Percentiles rank a stretch among this genome's conserved stretches.
These are phyloP conservation scores for Protomyces inundatus DNA, from an alignment of 1,139 yeast genomes.

Conservation along the genomic window DNA sequence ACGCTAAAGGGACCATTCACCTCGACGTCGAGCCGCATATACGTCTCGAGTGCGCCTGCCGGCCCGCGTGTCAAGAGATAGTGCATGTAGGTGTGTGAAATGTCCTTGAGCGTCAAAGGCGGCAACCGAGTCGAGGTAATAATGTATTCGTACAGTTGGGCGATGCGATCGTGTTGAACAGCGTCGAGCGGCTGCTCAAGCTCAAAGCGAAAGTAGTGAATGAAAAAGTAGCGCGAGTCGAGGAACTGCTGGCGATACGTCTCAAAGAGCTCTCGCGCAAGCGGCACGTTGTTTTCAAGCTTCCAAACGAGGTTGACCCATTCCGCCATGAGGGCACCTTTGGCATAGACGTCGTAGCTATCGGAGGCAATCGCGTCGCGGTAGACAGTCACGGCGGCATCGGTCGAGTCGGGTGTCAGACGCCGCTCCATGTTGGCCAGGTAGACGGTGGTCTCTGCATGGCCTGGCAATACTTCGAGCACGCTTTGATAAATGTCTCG, in stretches of 20 bases:
- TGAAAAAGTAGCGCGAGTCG: slow-evolving; percentile 37
- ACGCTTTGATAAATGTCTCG: slow-evolving; percentile 36
- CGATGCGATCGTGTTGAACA: slow-evolving; percentile 29
- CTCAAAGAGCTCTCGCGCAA: slow-evolving; percentile 34
- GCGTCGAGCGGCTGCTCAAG: slow-evolving; percentile 31
- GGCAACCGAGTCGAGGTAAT: slow-evolving; percentile 35
- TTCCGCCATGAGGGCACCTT: slow-evolving; percentile 34
- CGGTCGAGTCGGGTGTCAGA: slow-evolving; percentile 26
- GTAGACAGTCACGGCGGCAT: slow-evolving; percentile 32
- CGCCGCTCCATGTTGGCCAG: slow-evolving; percentile 33
- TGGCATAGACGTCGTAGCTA: slow-evolving; percentile 30
- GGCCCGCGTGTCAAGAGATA: slow-evolving; percentile 35
- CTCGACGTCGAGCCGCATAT: slow-evolving; percentile 39
- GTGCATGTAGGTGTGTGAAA: slow-evolving; percentile 36
- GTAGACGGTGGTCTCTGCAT: slow-evolving; percentile 36
- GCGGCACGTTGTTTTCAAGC: slow-evolving; percentile 32
- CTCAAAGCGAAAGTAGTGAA: slow-evolving; percentile 38
- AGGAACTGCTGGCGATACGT: slow-evolving; percentile 32
- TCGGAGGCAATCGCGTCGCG: slow-evolving; percentile 36
- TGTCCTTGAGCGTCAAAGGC: slow-evolving; percentile 36
- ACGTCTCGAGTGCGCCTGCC: slow-evolving; percentile 33
- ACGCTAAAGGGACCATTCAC: slow-evolving; percentile 39
- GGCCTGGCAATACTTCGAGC: slow-evolving; percentile 36
- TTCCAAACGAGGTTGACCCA: slow-evolving; percentile 35
- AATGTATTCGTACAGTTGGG: slow-evolving; percentile 32